These are phyloP conservation scores for Magnolia officinalis DNA, from an alignment of 164 flowering plant genomes.

Conservation along the genomic window DNA sequence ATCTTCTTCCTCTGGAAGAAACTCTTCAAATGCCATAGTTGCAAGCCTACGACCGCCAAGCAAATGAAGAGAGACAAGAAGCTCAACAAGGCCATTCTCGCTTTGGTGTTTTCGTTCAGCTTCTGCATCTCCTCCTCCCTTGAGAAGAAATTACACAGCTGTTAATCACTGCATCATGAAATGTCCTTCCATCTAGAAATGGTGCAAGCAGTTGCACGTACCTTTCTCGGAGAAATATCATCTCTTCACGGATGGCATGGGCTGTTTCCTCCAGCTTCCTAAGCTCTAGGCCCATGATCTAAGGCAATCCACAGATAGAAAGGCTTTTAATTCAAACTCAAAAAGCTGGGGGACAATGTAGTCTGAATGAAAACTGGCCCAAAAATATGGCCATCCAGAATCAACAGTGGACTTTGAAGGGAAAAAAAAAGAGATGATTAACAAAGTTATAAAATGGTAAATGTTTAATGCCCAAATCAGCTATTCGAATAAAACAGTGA, in stretches of 20 bases:
- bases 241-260: conserved; percentile 58
- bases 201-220: conserved; percentile 6
- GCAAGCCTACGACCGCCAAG: conserved; percentile 65
- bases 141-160: not conserved
- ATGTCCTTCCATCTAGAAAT: not conserved
- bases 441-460: too few relatives aligned
- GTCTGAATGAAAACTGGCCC: too few relatives aligned
- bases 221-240: conserved; percentile 67
- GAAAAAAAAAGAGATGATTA: too few relatives aligned
- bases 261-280: conserved; percentile 48
- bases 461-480: too few relatives aligned
- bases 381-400: too few relatives aligned
- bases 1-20: conserved; percentile 87
- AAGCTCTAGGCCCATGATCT: conserved; percentile 68
- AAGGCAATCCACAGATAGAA: too few relatives aligned
- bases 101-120: conserved; percentile 54
- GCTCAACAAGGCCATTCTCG: conserved; percentile 61
- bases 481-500: too few relatives aligned
- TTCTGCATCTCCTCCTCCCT: conserved; percentile 55
- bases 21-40: conserved; percentile 77
- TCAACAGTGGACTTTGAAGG: too few relatives aligned
- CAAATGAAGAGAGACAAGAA: conserved; percentile 58
- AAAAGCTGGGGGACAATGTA: too few relatives aligned
- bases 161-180: not conserved
- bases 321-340: too few relatives aligned